These are phyloP conservation scores for Paecilomyces sp. DNA, from an alignment of 2,329 filamentous ascomycete species.

Conservation along the genomic window DNA sequence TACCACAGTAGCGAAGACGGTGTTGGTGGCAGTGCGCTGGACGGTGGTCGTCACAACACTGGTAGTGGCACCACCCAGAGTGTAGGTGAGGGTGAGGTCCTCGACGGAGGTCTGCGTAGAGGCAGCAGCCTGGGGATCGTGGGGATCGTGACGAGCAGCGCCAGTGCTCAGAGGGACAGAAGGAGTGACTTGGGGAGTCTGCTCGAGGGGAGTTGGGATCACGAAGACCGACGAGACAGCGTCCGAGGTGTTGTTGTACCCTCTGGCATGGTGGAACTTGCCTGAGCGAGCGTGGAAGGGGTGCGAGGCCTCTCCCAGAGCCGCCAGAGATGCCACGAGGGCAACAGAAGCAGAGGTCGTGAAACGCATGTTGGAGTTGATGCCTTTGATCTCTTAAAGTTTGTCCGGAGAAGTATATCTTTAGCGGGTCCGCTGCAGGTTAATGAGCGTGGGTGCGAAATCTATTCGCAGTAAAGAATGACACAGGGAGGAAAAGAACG, in stretches of 20 bases:
- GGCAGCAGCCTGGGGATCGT: constrained; percentile 1
- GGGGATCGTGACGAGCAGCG: constrained; percentile 6
- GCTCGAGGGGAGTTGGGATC: constrained; percentile 2
- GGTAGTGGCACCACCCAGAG: constrained; percentile 27
- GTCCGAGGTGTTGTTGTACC: constrained; percentile 14
- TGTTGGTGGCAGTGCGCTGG: constrained; percentile 22
- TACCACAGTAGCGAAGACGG: constrained; percentile 20
- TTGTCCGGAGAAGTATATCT: constrained; percentile 1
- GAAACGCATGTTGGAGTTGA: constrained; percentile 29
- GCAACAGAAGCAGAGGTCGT: constrained; percentile 27
- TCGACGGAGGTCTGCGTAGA: constrained; percentile 8
- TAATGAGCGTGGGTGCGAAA: constrained; percentile 20
- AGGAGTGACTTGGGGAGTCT: constrained; percentile 5
- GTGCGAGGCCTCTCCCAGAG: constrained; percentile 25
- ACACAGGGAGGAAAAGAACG: constrained; percentile 7
- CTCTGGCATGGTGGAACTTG: constrained; percentile 10
- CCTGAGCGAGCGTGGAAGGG: constrained; percentile 9
- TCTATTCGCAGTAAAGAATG: constrained; percentile 27
- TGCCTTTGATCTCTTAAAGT: constrained; percentile 10
- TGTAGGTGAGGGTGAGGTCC: constrained; percentile 32
- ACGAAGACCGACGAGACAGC: constrained; percentile 8
- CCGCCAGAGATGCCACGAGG: constrained; percentile 28
- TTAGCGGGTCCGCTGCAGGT: constrained; percentile 2
- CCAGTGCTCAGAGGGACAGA: constrained; percentile 15
- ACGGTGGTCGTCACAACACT: constrained; percentile 32